A percentile compares a stretch with the other conserved stretches of the same genome.
Evolutionary conservation across 306 rosid genomes (phyloP).

Genomic region (Arachis stenosperma): DNA sequence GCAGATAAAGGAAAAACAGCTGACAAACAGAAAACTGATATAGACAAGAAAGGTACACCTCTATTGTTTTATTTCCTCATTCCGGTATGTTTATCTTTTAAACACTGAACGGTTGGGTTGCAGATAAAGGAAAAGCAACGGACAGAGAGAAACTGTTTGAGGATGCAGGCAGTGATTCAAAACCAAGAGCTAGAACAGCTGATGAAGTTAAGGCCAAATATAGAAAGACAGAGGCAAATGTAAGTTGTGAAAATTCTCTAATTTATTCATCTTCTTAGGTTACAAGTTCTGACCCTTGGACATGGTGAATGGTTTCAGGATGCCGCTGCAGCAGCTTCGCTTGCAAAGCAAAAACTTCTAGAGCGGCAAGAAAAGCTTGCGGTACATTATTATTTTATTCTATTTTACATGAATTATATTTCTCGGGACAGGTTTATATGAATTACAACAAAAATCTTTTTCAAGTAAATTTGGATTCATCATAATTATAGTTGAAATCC

Average conservation of each 20-base stretch:
- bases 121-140: conserved; percentile 61
- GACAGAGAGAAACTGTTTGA: conserved; percentile 67
- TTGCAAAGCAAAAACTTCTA: conserved; percentile 74
- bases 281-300: conserved; percentile 45
- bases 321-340: conserved; percentile 73
- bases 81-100: conserved; percentile 20
- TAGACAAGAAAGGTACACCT: conserved; percentile 61
- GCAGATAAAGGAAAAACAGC: conserved; percentile 56
- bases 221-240: conserved; percentile 61
- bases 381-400: conserved; percentile 49
- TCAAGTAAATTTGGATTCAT: conserved; percentile 28
- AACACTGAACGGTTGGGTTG: conserved; percentile 35
- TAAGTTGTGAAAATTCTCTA: conserved; percentile 34
- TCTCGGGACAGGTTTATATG: conserved; percentile 14
- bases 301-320: conserved; percentile 56
- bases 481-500: conserved; percentile 30
- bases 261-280: conserved; percentile 29
- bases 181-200: conserved; percentile 70
- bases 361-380: conserved; percentile 82
- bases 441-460: conserved; percentile 9
- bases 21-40: neutral
- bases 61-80: conserved; percentile 35
- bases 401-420: conserved; percentile 20
- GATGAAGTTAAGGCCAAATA: conserved; percentile 93
- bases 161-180: conserved; percentile 48